phyloP scores from a whole-genome alignment of 495 filamentous ascomycete species.

The Neurospora sp. region DNA sequence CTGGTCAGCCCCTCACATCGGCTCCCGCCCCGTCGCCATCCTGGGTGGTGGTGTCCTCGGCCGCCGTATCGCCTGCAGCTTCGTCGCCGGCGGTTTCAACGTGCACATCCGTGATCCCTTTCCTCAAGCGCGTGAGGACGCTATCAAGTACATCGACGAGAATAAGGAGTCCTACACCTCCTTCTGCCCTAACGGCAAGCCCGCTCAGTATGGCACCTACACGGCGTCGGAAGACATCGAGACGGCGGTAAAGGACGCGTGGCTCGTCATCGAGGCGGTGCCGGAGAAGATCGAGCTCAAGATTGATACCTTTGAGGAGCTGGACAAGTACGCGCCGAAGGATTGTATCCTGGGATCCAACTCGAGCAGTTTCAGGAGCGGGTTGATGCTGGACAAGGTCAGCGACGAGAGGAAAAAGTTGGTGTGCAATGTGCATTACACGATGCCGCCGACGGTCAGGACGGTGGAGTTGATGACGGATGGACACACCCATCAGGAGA shows the following conservation, averaged over 20 bases:
- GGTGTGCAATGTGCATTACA: slow-evolving; percentile 40
- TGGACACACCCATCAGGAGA: slow-evolving; percentile 34
- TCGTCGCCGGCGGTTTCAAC: slow-evolving; percentile 5
- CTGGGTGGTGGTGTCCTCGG: slow-evolving; percentile 14
- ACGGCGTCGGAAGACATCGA: slow-evolving; percentile 25
- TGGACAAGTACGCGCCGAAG: slow-evolving; percentile 27
- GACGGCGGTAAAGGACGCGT: slow-evolving; percentile 33
- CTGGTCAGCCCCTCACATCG: slow-evolving; percentile 5
- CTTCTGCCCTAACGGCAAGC: slow-evolving; percentile 11
- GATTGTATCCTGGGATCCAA: slow-evolving; percentile 44
- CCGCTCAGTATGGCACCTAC: slow-evolving; percentile 4
- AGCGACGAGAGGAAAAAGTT: slow-evolving; percentile 23
- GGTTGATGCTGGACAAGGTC: slow-evolving; percentile 37
- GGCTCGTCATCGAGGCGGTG: slow-evolving; percentile 45
- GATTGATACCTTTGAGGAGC: slow-evolving; percentile 36
- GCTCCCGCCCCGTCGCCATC: slow-evolving; percentile 5
- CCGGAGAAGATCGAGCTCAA: slow-evolving; percentile 45
- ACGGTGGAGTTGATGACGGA: slow-evolving; percentile 48
- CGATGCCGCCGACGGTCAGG: slow-evolving; percentile 39
- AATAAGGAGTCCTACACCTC: slow-evolving; percentile 12
- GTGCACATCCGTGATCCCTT: slow-evolving; percentile 9
- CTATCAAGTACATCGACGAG: slow-evolving; percentile 14
- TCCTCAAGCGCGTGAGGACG: neutral
- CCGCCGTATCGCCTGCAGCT: slow-evolving; percentile 10
- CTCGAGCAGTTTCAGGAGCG: slow-evolving; percentile 37